Base-by-base conservation (phyloP, 768 basidiomycete genomes). In the Amanita fuliginea region DNA sequence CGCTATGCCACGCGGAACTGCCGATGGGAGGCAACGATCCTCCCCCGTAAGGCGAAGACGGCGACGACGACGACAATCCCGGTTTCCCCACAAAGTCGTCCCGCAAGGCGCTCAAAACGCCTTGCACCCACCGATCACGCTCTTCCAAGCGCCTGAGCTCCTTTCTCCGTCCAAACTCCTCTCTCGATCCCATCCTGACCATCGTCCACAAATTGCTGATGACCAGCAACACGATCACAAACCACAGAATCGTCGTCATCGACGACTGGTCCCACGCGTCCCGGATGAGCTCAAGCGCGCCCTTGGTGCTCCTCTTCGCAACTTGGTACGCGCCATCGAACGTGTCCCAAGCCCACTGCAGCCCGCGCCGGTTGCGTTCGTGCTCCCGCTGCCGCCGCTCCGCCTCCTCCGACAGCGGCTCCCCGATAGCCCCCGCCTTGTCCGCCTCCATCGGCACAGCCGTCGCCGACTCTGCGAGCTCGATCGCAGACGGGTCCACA, bases 301-400 rank as follows among this genome's bases (percentile, higher is more conserved):
- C 86, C 41, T 65, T 71, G 37, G 85, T 76, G 53, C 84, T 87
- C 59, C 79, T 78, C 58, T 67, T 69, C 26, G 78, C 87, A 53
- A 92, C 88, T 54, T 76, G 72, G 53, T 68, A 74, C 1, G 89
- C 82, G 8, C 86, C 89, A 26, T 81, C 82, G 62, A 87, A 75
- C 42, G 89, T 92, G 55, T 92, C 89, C 68, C 80, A 86, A 2
- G 88, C 88, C 89, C 89, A 92, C 58, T 92, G 89, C 54, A 90
- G 66, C 0, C 80, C 80, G 14, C 86, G 83, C 51, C 71, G 75
- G 53, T 81, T 80, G 13, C 82, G 78, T 60, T 86, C 81, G 49
- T 73, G 70, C 61, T 84, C 83, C 46, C 84, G 78, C 51, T 70
- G 70, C 62, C 82, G 78, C 52, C 66, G 56, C 57, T 70, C 61